Percentiles rank a stretch among this genome's conserved stretches.
Evolutionary conservation across 1,284 basidiomycete species (phyloP).

Genomic region (Moniliella sp.): DNA sequence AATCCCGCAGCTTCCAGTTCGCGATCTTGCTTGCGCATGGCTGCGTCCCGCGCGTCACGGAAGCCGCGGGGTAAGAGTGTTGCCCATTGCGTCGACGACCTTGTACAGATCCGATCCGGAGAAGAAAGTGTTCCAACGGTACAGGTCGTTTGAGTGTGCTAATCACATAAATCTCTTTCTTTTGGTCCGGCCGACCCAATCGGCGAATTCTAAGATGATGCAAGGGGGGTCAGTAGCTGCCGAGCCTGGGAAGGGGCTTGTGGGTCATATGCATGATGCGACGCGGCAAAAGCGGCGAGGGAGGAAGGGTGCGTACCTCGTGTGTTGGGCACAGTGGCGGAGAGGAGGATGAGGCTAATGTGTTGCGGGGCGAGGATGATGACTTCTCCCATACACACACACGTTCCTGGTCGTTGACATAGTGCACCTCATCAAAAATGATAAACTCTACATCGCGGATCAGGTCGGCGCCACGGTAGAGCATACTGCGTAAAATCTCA

Average conservation of each 20-base stretch:
- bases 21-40: constrained; percentile 84
- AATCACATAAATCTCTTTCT: constrained; percentile 99
- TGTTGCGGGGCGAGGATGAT: constrained; percentile 47
- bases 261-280: too few relatives aligned
- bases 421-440: constrained; percentile 98
- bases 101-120: constrained; percentile 74
- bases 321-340: constrained; percentile 92
- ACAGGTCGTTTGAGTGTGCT: constrained; percentile 88
- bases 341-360: constrained; percentile 48
- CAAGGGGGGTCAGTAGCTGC: too few relatives aligned
- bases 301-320: constrained; percentile 41
- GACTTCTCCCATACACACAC: constrained; percentile 98
- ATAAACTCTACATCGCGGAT: constrained; percentile 98
- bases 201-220: constrained; percentile 57
- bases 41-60: constrained; percentile 65
- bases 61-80: constrained; percentile 41
- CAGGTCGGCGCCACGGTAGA: constrained; percentile 58
- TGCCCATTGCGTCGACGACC: constrained; percentile 64
- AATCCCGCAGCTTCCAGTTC: constrained; percentile 70
- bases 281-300: too few relatives aligned
- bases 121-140: constrained; percentile 86
- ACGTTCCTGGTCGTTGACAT: constrained; percentile 98
- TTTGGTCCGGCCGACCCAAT: constrained; percentile 97
- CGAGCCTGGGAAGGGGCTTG: too few relatives aligned
- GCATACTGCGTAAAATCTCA: constrained; percentile 94